Conservation (phyloP, 2,329 filamentous ascomycete species). For the Fusarium haematococcum region DNA sequence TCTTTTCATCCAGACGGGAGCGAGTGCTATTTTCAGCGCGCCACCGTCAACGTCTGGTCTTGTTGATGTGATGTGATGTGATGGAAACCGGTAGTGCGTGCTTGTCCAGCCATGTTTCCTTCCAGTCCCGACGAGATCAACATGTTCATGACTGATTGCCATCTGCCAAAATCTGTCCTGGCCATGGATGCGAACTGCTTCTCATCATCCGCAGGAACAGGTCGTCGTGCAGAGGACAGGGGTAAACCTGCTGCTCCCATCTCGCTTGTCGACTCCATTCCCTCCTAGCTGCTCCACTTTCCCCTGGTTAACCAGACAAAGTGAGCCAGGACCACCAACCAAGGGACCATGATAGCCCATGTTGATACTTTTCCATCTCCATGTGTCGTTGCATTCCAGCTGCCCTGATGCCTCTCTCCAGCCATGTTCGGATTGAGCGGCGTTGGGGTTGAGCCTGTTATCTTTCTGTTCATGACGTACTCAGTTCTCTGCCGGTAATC, state of each 20-base stretch:
- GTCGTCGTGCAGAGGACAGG: constrained; percentile 23
- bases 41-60: constrained; percentile 15
- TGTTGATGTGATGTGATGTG: neutral
- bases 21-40: constrained; percentile 18
- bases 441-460: neutral
- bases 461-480: neutral
- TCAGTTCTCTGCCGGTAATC: neutral
- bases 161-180: neutral
- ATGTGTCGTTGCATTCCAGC: neutral
- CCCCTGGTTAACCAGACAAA: constrained; percentile 16
- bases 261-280: constrained; percentile 36
- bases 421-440: neutral
- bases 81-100: neutral
- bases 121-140: neutral
- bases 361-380: neutral
- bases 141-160: neutral
- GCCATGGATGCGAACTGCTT: neutral
- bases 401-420: neutral
- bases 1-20: neutral
- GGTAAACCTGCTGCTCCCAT: constrained; percentile 26
- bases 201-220: constrained; percentile 24
- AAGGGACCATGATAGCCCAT: neutral
- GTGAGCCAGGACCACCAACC: constrained; percentile 1
- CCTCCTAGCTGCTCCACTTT: constrained; percentile 21
- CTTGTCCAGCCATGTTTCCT: neutral